A percentile compares a stretch with the other conserved stretches of the same genome.
These are phyloP conservation scores for Ophiocordyceps unilateralis DNA, from an alignment of 2,329 filamentous ascomycete species.

Conservation along the genomic window DNA sequence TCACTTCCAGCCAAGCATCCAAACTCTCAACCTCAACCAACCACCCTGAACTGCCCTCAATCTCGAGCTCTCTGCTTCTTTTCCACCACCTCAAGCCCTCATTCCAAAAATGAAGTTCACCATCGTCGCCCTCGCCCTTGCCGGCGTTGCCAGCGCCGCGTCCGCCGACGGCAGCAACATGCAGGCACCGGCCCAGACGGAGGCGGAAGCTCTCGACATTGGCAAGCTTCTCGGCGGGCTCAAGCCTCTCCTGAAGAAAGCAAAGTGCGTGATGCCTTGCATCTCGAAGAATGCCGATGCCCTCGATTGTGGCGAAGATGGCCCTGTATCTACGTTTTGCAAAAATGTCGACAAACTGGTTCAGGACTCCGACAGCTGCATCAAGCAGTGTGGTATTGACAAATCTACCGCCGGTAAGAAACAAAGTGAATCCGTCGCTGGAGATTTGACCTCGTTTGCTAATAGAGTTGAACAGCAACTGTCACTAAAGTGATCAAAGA, in stretches of 20 bases:
- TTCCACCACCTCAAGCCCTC: conserved; percentile 3
- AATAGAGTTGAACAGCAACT: no score
- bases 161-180: neutral
- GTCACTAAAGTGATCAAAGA: no score
- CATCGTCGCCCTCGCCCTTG: conserved; percentile 12
- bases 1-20: neutral
- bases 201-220: neutral
- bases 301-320: neutral
- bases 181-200: neutral
- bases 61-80: no score
- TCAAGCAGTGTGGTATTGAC: neutral
- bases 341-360: neutral
- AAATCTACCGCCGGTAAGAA: neutral
- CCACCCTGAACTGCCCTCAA: neutral
- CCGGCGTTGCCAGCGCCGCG: conserved; percentile 3
- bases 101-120: conserved; percentile 8
- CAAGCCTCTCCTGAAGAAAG: neutral
- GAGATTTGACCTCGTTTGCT: no score
- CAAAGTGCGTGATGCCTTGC: neutral
- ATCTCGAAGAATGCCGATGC: neutral
- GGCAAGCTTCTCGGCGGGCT: neutral
- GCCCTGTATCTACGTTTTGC: neutral
- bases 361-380: neutral
- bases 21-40: neutral
- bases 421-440: no score